Conservation (phyloP, 106 monocot species). For the Chionographis japonica region DNA sequence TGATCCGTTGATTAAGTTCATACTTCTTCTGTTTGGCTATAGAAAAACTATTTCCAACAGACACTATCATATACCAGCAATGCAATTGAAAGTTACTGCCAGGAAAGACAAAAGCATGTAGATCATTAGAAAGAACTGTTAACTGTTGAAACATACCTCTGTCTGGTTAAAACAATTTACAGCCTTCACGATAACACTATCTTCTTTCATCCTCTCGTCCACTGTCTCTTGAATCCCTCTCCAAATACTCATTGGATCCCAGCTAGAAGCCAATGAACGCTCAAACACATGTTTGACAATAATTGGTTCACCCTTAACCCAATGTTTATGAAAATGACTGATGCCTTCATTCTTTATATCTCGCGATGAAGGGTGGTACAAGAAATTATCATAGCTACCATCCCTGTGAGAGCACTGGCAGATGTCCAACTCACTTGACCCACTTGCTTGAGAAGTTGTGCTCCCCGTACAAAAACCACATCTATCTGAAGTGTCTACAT, state of each 20-base stretch:
- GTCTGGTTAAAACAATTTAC: constrained; percentile 52
- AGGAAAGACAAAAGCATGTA: neutral
- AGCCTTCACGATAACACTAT: constrained; percentile 50
- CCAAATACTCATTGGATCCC: constrained; percentile 80
- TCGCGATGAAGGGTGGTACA: constrained; percentile 54
- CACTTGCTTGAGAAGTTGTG: constrained; percentile 11
- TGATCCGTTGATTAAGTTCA: too few relatives aligned
- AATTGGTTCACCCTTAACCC: constrained; percentile 80
- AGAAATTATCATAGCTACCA: constrained; percentile 28
- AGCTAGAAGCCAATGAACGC: constrained; percentile 53
- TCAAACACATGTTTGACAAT: constrained; percentile 66
- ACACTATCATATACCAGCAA: too few relatives aligned
- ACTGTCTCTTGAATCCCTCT: constrained; percentile 68
- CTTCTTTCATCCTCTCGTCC: constrained; percentile 46
- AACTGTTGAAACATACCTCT: constrained; percentile 47
- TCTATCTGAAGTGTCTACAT: constrained; percentile 13
- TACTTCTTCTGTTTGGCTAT: too few relatives aligned
- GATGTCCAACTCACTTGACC: constrained; percentile 11
- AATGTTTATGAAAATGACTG: constrained; percentile 63
- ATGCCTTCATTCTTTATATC: constrained; percentile 63
- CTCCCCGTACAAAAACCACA: constrained; percentile 31
- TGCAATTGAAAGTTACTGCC: neutral
- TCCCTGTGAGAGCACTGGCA: constrained; percentile 37
- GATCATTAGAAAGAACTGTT: neutral
- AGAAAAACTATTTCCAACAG: neutral